Conservation (phyloP, 2,329 filamentous ascomycete species). For the Eutypa lata region DNA sequence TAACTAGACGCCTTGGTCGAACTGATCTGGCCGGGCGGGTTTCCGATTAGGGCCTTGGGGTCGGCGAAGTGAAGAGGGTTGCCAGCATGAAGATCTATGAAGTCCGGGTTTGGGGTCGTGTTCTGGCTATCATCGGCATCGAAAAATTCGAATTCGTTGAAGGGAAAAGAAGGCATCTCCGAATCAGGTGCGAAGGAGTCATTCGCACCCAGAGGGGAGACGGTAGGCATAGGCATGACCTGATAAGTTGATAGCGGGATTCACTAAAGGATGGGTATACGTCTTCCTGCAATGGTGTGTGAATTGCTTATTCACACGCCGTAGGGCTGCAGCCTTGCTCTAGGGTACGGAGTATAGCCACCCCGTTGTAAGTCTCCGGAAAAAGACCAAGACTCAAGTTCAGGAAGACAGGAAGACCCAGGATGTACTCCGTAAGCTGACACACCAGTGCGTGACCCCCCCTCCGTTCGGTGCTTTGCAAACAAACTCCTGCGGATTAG, state of each 20-base stretch:
- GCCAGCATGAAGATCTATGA: conserved; percentile 27
- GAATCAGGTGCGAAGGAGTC: conserved; percentile 31
- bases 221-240: conserved; percentile 19
- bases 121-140: conserved; percentile 26
- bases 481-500: not conserved
- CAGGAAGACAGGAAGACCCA: not conserved
- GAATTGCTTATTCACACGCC: not conserved
- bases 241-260: not conserved
- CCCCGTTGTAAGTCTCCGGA: not conserved
- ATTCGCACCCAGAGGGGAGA: conserved; percentile 14
- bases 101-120: conserved; percentile 22
- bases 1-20: conserved; percentile 6
- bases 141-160: conserved; percentile 35
- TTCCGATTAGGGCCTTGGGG: conserved; percentile 14
- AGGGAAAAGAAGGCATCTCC: conserved; percentile 29
- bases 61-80: conserved; percentile 20
- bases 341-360: not conserved
- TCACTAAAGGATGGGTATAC: not conserved
- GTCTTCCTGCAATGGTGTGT: not conserved
- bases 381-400: not conserved
- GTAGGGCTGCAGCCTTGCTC: not conserved
- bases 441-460: not conserved
- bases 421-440: not conserved
- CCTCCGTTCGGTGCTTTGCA: not conserved
- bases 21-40: conserved; percentile 6